phyloP scores from a whole-genome alignment of 2,329 filamentous ascomycete species.

The Neofusicoccum sp. region DNA sequence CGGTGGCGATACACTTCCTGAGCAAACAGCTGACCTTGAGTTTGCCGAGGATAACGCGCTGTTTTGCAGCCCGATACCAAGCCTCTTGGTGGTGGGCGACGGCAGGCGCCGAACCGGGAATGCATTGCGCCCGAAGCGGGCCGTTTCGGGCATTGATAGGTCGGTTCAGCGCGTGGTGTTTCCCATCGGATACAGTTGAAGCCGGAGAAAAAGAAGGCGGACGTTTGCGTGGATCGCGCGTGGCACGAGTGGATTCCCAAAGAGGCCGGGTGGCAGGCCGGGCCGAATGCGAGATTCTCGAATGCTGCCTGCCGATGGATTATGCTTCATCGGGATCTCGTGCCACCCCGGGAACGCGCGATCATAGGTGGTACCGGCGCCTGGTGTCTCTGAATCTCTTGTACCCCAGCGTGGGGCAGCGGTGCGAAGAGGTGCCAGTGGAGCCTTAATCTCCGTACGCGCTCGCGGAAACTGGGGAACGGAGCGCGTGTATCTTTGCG shows the following conservation, averaged over 20 bases:
- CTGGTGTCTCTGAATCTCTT: not conserved
- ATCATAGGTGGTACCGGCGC: constrained; percentile 15
- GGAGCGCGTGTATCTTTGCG: not conserved
- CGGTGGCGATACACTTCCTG: not conserved
- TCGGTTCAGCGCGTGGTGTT: constrained; percentile 5
- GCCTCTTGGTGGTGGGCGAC: not conserved
- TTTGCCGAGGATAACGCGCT: not conserved
- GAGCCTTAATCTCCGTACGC: constrained; percentile 15
- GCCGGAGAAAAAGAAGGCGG: not conserved
- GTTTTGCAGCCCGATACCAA: not conserved
- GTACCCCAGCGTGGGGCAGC: not conserved
- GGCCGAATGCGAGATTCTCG: not conserved
- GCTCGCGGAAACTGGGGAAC: constrained; percentile 1
- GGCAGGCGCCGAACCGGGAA: not conserved
- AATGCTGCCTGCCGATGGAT: not conserved
- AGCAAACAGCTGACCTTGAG: not conserved
- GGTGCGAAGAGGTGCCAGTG: not conserved
- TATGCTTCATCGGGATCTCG: not conserved
- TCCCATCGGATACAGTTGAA: not conserved
- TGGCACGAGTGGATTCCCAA: not conserved
- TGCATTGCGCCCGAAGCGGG: not conserved
- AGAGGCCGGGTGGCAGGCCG: not conserved
- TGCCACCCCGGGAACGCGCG: not conserved
- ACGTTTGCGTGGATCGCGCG: not conserved
- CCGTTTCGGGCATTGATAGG: constrained; percentile 2